Conservation (phyloP, 2,329 filamentous ascomycete species). For the Colletotrichum paranaense region DNA sequence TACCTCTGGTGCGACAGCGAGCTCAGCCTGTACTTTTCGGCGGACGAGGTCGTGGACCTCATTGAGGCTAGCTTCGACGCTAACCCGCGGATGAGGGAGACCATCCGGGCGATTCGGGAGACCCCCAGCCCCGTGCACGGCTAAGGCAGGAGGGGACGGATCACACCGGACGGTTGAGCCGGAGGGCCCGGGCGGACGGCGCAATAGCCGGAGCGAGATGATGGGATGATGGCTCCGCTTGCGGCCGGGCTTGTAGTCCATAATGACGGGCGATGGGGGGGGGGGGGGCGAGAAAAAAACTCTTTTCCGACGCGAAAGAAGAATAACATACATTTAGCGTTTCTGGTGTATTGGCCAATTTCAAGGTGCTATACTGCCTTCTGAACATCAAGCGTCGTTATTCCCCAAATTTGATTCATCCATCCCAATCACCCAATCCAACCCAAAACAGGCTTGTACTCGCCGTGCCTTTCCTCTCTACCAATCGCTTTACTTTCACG, state of each 20-base stretch:
- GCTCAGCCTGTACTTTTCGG: constrained; percentile 71
- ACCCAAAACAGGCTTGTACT: background rate
- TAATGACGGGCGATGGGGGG: too few species aligned
- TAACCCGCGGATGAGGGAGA: constrained; percentile 68
- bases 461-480: background rate
- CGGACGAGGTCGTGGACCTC: constrained; percentile 71
- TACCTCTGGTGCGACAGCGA: constrained; percentile 75
- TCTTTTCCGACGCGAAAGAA: background rate
- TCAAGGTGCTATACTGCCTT: background rate
- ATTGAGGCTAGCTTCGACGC: constrained; percentile 74
- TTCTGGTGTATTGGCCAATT: background rate
- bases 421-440: background rate
- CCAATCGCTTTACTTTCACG: background rate
- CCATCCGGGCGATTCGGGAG: constrained; percentile 67
- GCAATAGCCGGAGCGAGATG: constrained; percentile 6
- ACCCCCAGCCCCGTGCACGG: constrained; percentile 55
- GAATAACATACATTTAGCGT: background rate
- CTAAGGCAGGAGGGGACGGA: constrained; percentile 5
- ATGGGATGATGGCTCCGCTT: background rate
- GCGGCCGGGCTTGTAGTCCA: too few species aligned
- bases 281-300: background rate
- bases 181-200: constrained; percentile 25
- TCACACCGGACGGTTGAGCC: constrained; percentile 25
- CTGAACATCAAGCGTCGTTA: background rate
- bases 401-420: background rate